Percentiles rank a stretch among this genome's conserved stretches.
Conservation (phyloP, 306 rosid species). For the Trifolium fragiferum region DNA sequence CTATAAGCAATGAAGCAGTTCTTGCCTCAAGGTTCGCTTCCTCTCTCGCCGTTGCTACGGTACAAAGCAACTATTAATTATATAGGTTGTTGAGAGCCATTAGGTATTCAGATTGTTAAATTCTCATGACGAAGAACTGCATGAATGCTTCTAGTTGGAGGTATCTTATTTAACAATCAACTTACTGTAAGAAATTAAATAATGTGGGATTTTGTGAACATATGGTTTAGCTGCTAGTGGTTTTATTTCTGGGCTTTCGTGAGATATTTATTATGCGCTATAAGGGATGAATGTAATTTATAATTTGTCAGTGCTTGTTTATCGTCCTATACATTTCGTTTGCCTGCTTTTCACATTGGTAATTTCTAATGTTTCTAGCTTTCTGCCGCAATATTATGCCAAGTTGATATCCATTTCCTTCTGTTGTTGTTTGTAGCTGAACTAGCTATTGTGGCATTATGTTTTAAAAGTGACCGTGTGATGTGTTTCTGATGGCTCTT, state of each 20-base stretch:
- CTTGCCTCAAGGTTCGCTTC: conserved; percentile 52
- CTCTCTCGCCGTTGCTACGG: conserved; percentile 44
- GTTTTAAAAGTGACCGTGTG: neutral
- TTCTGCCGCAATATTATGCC: conserved; percentile 18
- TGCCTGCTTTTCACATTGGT: neutral
- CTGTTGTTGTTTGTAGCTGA: conserved; percentile 13
- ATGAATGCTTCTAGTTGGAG: conserved; percentile 31
- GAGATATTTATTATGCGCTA: conserved; percentile 46
- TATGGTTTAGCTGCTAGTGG: conserved; percentile 24
- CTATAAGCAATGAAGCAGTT: conserved; percentile 52
- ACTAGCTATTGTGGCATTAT: neutral
- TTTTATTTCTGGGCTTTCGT: conserved; percentile 35
- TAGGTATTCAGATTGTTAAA: conserved; percentile 9
- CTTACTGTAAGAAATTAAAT: conserved; percentile 11
- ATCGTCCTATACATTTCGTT: conserved; percentile 18
- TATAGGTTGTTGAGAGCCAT: conserved; percentile 33
- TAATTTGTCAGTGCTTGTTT: conserved; percentile 34
- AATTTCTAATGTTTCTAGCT: conserved; percentile 13
- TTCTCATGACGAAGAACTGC: conserved; percentile 28
- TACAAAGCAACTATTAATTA: conserved; percentile 39
- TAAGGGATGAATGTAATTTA: conserved; percentile 47
- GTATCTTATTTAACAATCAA: neutral
- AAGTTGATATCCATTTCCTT: neutral
- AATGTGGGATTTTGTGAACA: conserved; percentile 28
- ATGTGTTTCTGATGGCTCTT: neutral